Percentiles rank a stretch among this genome's conserved stretches.
Conservation (phyloP, 164 flowering plant genomes). For the Magnolia officinalis region DNA sequence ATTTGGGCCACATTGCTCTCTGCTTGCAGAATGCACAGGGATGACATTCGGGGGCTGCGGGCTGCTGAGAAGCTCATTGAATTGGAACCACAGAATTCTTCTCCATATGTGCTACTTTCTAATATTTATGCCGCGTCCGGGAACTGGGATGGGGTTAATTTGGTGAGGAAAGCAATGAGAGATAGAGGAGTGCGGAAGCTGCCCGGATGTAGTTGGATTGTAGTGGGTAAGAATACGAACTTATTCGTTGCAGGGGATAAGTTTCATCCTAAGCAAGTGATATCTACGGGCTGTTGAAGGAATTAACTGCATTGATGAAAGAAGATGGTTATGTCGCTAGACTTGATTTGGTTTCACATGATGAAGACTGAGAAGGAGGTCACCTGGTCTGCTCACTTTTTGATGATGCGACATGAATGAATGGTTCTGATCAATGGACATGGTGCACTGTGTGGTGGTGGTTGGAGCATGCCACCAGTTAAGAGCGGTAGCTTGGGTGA, state of each 20-base stretch:
- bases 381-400: not conserved
- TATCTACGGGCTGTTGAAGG: conserved; percentile 37
- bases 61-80: conserved; percentile 75
- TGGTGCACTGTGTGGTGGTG: no score
- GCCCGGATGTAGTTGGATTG: conserved; percentile 88
- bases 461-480: no score
- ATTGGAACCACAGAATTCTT: conserved; percentile 68
- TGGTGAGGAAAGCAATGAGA: conserved; percentile 63
- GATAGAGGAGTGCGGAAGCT: conserved; percentile 60
- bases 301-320: conserved; percentile 41
- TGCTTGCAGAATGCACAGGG: conserved; percentile 76
- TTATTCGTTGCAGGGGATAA: conserved; percentile 71
- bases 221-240: conserved; percentile 42
- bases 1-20: conserved; percentile 76
- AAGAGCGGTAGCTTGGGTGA: no score
- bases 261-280: conserved; percentile 48
- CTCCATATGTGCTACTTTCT: conserved; percentile 76
- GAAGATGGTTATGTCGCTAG: conserved; percentile 32
- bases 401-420: not conserved
- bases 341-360: conserved; percentile 13
- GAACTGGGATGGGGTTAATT: conserved; percentile 63
- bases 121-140: conserved; percentile 70
- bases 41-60: conserved; percentile 48
- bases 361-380: conserved; percentile 11
- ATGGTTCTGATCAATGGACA: no score